Percentiles rank a stretch among this genome's conserved stretches.
phyloP scores from a whole-genome alignment of 192 early-diverging fungal species.

The Backusella morwellensis region DNA sequence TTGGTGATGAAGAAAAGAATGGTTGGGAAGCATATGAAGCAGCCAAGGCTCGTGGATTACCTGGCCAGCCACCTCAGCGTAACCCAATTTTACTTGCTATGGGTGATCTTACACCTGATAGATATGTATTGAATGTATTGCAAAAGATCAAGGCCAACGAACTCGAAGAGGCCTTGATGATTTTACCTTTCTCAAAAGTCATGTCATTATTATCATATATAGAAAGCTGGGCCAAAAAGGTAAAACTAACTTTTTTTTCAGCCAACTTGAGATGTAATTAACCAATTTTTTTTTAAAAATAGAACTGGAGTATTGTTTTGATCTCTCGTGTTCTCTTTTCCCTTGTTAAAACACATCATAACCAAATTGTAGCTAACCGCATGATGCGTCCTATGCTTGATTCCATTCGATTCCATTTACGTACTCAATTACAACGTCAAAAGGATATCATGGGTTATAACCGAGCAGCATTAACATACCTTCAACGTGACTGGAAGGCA shows the following conservation, averaged over 20 bases:
- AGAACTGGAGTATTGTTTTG: conserved; percentile 75
- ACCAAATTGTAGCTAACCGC: conserved; percentile 83
- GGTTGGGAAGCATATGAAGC: conserved; percentile 65
- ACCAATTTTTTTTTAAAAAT: not conserved
- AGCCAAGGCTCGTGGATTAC: conserved; percentile 38
- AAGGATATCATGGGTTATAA: conserved; percentile 90
- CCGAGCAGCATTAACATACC: conserved; percentile 74
- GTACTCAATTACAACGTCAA: conserved; percentile 62
- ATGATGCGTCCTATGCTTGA: conserved; percentile 74
- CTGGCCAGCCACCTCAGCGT: conserved; percentile 45
- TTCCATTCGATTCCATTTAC: conserved; percentile 66
- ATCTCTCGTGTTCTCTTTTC: conserved; percentile 84
- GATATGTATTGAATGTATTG: conserved; percentile 76
- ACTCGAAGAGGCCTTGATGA: conserved; percentile 85
- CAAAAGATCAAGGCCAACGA: conserved; percentile 82
- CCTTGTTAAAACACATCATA: conserved; percentile 84
- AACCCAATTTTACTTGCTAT: conserved; percentile 66
- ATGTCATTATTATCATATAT: conserved; percentile 75
- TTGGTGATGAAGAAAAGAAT: conserved; percentile 80
- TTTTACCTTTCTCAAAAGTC: conserved; percentile 84
- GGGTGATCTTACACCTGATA: conserved; percentile 65
- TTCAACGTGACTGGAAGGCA: conserved; percentile 76
- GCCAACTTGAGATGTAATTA: not conserved
- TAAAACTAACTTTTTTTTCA: conserved; percentile 18
- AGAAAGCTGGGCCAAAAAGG: conserved; percentile 80